These are phyloP conservation scores for Diplodia scrobiculata DNA, from an alignment of 2,329 filamentous ascomycete species.

Conservation along the genomic window DNA sequence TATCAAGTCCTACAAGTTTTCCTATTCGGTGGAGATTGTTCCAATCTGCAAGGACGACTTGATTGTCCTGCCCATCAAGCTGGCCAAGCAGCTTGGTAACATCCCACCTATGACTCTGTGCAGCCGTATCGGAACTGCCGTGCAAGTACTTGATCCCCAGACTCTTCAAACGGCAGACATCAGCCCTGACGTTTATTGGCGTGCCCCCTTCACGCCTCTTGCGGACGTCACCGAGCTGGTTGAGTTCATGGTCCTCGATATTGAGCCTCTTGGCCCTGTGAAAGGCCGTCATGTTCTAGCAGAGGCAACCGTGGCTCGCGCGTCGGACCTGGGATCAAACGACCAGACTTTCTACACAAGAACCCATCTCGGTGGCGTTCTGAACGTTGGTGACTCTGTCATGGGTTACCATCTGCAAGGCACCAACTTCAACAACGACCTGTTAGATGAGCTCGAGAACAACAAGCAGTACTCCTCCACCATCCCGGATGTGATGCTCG, in stretches of 20 bases:
- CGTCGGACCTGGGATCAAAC: slow-evolving; percentile 82
- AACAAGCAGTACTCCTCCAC: slow-evolving; percentile 73
- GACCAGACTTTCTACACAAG: slow-evolving; percentile 86
- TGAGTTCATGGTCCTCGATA: slow-evolving; percentile 94
- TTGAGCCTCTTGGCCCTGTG: slow-evolving; percentile 73
- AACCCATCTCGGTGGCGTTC: slow-evolving; percentile 82
- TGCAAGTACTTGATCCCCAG: slow-evolving; percentile 86
- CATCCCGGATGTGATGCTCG: slow-evolving; percentile 88
- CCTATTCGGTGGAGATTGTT: slow-evolving; percentile 83
- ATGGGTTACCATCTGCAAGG: slow-evolving; percentile 92
- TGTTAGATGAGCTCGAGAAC: slow-evolving; percentile 79
- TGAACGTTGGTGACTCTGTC: slow-evolving; percentile 87
- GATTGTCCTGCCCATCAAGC: slow-evolving; percentile 85
- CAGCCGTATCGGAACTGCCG: slow-evolving; percentile 81
- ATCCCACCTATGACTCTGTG: slow-evolving; percentile 85
- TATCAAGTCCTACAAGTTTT: slow-evolving; percentile 91
- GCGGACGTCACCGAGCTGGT: slow-evolving; percentile 82
- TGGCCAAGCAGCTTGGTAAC: slow-evolving; percentile 85
- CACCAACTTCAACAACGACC: slow-evolving; percentile 86
- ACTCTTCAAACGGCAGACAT: slow-evolving; percentile 91
- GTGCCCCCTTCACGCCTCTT: slow-evolving; percentile 79
- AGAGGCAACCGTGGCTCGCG: slow-evolving; percentile 84
- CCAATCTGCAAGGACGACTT: slow-evolving; percentile 97
- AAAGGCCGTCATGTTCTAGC: slow-evolving; percentile 83
- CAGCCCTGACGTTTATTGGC: slow-evolving; percentile 82